Percentiles rank a stretch among this genome's conserved stretches.
Evolutionary conservation across 2,329 filamentous ascomycete genomes (phyloP).

Genomic region (Paraphoma chrysanthemicola): DNA sequence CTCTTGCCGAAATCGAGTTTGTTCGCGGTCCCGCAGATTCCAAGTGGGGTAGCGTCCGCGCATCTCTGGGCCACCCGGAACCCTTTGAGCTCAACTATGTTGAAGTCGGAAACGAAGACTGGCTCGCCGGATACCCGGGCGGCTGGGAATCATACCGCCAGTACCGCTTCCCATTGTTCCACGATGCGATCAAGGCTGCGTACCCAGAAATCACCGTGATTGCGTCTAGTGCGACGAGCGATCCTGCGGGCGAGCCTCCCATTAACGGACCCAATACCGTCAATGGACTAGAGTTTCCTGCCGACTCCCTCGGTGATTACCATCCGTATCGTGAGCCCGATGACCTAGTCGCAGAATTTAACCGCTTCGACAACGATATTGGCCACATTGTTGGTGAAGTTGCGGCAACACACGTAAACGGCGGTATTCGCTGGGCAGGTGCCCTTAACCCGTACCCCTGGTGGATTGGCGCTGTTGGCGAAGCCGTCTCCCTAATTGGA

Average conservation of each 20-base stretch:
- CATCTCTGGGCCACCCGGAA: constrained; percentile 45
- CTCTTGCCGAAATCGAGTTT: constrained; percentile 48
- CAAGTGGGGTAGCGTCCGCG: constrained; percentile 44
- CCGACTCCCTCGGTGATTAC: constrained; percentile 43
- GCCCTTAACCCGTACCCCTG: constrained; percentile 33
- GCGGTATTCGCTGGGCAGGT: constrained; percentile 35
- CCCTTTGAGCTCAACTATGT: constrained; percentile 48
- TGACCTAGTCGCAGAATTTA: constrained; percentile 58
- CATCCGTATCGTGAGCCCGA: constrained; percentile 54
- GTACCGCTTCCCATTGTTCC: constrained; percentile 44
- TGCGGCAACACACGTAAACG: constrained; percentile 42
- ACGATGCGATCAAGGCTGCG: constrained; percentile 40
- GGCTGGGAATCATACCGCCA: constrained; percentile 37
- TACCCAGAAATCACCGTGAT: constrained; percentile 48
- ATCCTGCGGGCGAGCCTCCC: constrained; percentile 33
- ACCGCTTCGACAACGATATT: constrained; percentile 52
- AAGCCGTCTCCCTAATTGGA: constrained; percentile 70
- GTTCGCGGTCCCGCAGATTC: constrained; percentile 36
- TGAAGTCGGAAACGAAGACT: constrained; percentile 50
- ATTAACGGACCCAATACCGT: constrained; percentile 45
- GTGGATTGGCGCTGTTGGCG: constrained; percentile 66
- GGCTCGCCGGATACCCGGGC: constrained; percentile 39
- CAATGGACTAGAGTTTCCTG: constrained; percentile 27
- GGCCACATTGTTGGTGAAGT: constrained; percentile 46
- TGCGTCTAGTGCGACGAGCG: constrained; percentile 37